Base-by-base conservation (phyloP, 1,284 basidiomycete genomes). In the Trametes versicolor region DNA sequence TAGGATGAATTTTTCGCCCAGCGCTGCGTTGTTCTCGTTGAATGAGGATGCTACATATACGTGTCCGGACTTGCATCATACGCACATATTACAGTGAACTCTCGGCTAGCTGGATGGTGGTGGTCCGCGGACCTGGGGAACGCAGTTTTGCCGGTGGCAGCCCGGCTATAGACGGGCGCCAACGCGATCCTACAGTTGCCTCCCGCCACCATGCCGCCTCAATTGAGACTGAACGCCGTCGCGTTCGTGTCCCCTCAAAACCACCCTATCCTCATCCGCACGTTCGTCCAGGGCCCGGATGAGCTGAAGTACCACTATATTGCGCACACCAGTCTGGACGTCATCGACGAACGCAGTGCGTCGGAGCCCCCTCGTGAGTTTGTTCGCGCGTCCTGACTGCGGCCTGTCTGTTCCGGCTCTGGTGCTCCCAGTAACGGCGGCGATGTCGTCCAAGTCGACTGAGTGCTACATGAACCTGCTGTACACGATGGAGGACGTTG, bases 251-350 rank as follows among this genome's bases (percentile, higher is more conserved):
- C 92, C 2, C 85, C 92, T 3, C 89, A 91, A 73, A 93, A 92
- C 73, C 88, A 93, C 66, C 92, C 92, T 19, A 92, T 94, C 64
- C 81, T 94, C 68, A 85, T 94, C 63, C 88, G 87, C 53, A 87
- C 88, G 1, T 92, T 92, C 74, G 78, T 81, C n/a, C 73, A 74
- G 55, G 69, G 73, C 4, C 85, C 87, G 67, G 88, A 91, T 71
- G 88, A 90, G 60, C 82, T 93, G 65, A 94, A 93, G 73, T 93
- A 92, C 70, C 91, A 94, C 76, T 94, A 93, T 70, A 87, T 93
- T 66, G 91, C 92, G 0, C 92, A 94, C 73, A 94, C 91, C 23
- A 90, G 89, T 67, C 76, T 94, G 71, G 92, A 94, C 76, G 86
- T 94, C 62, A 86, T 94, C 71, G 92, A 94, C 72, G 92, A 94